Conservation (phyloP, 1,139 yeast species). For the Blastobotrys ciferrii region DNA sequence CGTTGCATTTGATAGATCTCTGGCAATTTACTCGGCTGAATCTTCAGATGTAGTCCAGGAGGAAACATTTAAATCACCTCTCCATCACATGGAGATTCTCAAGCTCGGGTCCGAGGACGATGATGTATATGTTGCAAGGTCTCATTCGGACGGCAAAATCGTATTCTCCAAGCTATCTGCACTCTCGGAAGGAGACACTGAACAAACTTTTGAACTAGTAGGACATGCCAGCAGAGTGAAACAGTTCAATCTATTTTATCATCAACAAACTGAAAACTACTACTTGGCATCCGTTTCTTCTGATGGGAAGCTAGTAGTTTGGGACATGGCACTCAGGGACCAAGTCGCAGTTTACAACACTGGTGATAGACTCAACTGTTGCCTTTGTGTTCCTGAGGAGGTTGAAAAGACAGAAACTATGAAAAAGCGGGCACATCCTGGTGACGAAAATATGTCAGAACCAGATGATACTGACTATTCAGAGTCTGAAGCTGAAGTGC, state of each 20-base stretch:
- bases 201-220: conserved; percentile 47
- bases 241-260: conserved; percentile 58
- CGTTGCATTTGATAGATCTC: conserved; percentile 67
- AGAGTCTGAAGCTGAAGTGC: conserved; percentile 34
- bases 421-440: conserved; percentile 53
- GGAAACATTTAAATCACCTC: conserved; percentile 49
- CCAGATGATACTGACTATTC: conserved; percentile 58
- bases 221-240: conserved; percentile 89
- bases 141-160: conserved; percentile 73
- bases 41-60: conserved; percentile 56
- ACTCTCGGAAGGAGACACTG: conserved; percentile 33
- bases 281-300: conserved; percentile 82
- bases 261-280: conserved; percentile 39
- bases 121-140: conserved; percentile 60
- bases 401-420: conserved; percentile 72
- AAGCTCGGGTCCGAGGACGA: conserved; percentile 37
- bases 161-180: conserved; percentile 48
- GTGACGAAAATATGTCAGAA: conserved; percentile 38
- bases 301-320: conserved; percentile 88
- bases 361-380: conserved; percentile 91
- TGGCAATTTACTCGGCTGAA: conserved; percentile 64
- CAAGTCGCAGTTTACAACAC: conserved; percentile 88
- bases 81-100: conserved; percentile 66
- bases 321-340: conserved; percentile 71
- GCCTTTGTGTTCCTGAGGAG: conserved; percentile 70